phyloP scores from a whole-genome alignment of 2,329 filamentous ascomycete genomes.

The Trichoderma sp. region DNA sequence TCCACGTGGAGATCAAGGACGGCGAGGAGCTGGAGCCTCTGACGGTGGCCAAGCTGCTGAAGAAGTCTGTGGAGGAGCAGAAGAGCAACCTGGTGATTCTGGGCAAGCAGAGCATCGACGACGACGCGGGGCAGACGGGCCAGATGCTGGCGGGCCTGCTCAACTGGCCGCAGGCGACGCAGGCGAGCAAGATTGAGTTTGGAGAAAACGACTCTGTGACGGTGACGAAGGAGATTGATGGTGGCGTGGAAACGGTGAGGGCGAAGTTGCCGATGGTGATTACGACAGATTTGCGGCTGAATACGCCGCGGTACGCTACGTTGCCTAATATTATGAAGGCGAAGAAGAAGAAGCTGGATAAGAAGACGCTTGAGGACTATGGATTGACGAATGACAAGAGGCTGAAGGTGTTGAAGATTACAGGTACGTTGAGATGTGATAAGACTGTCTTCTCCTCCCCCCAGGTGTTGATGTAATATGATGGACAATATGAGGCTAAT shows the following conservation, averaged over 20 bases:
- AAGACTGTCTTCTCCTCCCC: neutral
- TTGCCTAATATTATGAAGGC: conserved; percentile 99
- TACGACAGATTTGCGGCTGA: conserved; percentile 90
- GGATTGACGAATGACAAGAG: conserved; percentile 71
- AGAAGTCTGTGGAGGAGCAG: conserved; percentile 76
- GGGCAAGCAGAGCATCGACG: conserved; percentile 98
- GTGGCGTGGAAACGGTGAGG: conserved; percentile 84
- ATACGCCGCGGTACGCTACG: conserved; percentile 92
- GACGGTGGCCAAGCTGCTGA: conserved; percentile 85
- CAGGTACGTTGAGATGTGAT: conserved; percentile 52
- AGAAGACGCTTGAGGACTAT: conserved; percentile 82
- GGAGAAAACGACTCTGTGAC: conserved; percentile 66
- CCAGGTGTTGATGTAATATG: neutral
- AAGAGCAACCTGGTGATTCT: conserved; percentile 88
- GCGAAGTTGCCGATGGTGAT: conserved; percentile 88
- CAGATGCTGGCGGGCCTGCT: conserved; percentile 95
- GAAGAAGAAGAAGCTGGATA: conserved; percentile 98
- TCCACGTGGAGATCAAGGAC: conserved; percentile 81
- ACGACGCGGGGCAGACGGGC: conserved; percentile 91
- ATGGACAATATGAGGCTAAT: neutral
- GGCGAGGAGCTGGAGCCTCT: conserved; percentile 81
- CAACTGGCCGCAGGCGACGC: conserved; percentile 91
- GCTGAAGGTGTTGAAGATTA: conserved; percentile 87
- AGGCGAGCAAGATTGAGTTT: conserved; percentile 82
- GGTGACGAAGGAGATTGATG: conserved; percentile 91